Evolutionary conservation across 1,139 yeast species (phyloP), one percentile per base, ranked within the genome.

Genomic region (Komagataea norvegica): DNA sequence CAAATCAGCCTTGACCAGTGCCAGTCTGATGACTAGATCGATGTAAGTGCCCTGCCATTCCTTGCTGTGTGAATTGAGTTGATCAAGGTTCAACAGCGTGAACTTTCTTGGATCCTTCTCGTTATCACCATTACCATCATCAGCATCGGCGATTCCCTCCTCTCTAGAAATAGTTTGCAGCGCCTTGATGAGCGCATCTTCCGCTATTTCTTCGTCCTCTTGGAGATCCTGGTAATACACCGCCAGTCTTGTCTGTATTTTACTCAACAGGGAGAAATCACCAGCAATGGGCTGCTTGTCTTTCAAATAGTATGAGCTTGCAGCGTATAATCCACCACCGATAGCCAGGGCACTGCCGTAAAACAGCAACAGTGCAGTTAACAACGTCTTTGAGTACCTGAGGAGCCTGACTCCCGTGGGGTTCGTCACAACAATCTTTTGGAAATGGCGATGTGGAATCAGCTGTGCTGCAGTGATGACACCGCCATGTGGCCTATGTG

Each of bases 31-130:
- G 19, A 64, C 52, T 14, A 64, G 34, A 43, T 67, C 70, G 2
- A 65, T 49, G 41, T 67, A 67, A 1, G 62, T 64, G 0, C 55
- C 45, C 17, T 64, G 51, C 70, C 70, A 66, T 25, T 47, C 54
- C 20, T 39, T 41, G 21, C 36, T 26, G 23, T 52, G 47, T 8
- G 21, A 10, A 6, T 45, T 27, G 11, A 51, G 21, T 30, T 49
- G 47, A 2, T 46, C 43, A 27, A 44, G 23, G 6, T 42, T 39
- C 29, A 54, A 29, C 25, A 54, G 33, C 14, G 46, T 48, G 26
- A 59, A 54, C 38, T 62, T 63, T 2, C 37, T 22, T 15, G 35
- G 35, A 9, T 32, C 25, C 38, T 21, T 47, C 42, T 10, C n/a
- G n/a, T 45, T 48, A 6, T 37, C 41, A 8, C 45, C 54, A 8